Conservation (phyloP, 1,284 basidiomycete genomes). For the Ustilago shanxiensis region DNA sequence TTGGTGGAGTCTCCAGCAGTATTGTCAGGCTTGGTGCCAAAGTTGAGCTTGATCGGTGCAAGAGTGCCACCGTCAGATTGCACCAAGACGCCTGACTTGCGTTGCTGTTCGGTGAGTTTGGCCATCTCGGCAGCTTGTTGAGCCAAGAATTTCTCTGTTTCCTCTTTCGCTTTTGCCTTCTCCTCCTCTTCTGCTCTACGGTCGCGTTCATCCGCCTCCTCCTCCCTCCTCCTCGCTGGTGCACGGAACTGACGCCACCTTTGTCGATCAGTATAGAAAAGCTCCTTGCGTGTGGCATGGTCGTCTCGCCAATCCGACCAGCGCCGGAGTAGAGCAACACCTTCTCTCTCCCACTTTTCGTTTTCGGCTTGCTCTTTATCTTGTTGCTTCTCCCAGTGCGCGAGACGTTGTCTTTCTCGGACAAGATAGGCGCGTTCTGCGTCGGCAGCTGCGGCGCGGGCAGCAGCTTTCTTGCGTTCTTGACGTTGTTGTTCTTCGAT, state of each 20-base stretch:
- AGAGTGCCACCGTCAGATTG: slow-evolving; percentile 39
- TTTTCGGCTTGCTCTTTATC: slow-evolving; percentile 33
- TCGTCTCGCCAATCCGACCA: slow-evolving; percentile 53
- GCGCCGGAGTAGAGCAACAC: slow-evolving; percentile 17
- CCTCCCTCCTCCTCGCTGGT: slow-evolving; percentile 43
- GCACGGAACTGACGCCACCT: slow-evolving; percentile 61
- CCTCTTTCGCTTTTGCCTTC: slow-evolving; percentile 40
- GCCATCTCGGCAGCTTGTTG: slow-evolving; percentile 65
- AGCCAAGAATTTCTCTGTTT: slow-evolving; percentile 63
- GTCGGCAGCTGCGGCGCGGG: slow-evolving; percentile 45
- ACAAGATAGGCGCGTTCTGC: slow-evolving; percentile 47
- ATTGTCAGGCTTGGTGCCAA: slow-evolving; percentile 18
- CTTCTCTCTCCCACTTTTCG: slow-evolving; percentile 37
- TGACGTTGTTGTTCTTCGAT: slow-evolving; percentile 36
- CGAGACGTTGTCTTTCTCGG: slow-evolving; percentile 52
- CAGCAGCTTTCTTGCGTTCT: slow-evolving; percentile 43
- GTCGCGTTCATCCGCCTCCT: slow-evolving; percentile 56
- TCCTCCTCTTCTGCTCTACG: slow-evolving; percentile 45
- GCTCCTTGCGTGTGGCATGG: slow-evolving; percentile 32
- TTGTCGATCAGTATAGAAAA: slow-evolving; percentile 58
- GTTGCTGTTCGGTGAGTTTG: slow-evolving; percentile 54
- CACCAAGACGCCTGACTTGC: slow-evolving; percentile 59
- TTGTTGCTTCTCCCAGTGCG: slow-evolving; percentile 58
- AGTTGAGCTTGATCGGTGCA: slow-evolving; percentile 63
- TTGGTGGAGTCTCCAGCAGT: slow-evolving; percentile 10